Conservation (phyloP, 257 asterid species). For the Penstemon newberryi region DNA sequence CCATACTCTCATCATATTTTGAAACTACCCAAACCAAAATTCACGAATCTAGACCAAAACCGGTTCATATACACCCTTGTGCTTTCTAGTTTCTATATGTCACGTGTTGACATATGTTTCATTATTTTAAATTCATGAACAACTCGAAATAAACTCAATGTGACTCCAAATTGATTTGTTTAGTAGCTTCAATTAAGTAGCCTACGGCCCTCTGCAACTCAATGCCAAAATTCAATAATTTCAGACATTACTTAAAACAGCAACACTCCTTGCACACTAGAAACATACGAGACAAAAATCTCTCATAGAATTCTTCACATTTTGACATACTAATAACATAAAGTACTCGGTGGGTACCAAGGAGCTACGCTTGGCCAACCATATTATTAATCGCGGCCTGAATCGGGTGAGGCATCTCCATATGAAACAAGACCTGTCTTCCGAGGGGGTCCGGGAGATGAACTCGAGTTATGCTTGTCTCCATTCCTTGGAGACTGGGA, state of each 20-base stretch:
- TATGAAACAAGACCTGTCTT: slow-evolving; percentile 74
- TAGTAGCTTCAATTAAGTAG: too few relatives aligned
- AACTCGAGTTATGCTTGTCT: slow-evolving; percentile 51
- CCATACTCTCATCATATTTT: too few relatives aligned
- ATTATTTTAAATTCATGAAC: too few relatives aligned
- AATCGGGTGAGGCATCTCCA: slow-evolving; percentile 80
- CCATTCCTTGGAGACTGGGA: slow-evolving; percentile 56
- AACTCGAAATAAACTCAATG: too few relatives aligned
- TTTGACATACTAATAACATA: slow-evolving; percentile 16
- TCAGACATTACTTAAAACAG: background rate
- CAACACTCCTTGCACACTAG: slow-evolving; percentile 22
- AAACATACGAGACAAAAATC: background rate
- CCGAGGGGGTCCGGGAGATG: slow-evolving; percentile 64
- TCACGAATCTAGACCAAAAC: too few relatives aligned
- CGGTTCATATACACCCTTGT: too few relatives aligned
- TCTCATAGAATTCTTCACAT: background rate
- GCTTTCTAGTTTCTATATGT: too few relatives aligned
- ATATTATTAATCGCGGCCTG: slow-evolving; percentile 38
- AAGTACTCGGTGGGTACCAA: background rate
- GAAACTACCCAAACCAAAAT: too few relatives aligned
- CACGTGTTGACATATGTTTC: too few relatives aligned
- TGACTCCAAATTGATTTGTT: too few relatives aligned
- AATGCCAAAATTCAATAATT: too few relatives aligned
- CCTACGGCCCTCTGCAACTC: too few relatives aligned
- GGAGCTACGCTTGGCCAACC: background rate